Evolutionary conservation across 495 filamentous ascomycete genomes (phyloP).

Genomic region (Geopyxis carbonaria): DNA sequence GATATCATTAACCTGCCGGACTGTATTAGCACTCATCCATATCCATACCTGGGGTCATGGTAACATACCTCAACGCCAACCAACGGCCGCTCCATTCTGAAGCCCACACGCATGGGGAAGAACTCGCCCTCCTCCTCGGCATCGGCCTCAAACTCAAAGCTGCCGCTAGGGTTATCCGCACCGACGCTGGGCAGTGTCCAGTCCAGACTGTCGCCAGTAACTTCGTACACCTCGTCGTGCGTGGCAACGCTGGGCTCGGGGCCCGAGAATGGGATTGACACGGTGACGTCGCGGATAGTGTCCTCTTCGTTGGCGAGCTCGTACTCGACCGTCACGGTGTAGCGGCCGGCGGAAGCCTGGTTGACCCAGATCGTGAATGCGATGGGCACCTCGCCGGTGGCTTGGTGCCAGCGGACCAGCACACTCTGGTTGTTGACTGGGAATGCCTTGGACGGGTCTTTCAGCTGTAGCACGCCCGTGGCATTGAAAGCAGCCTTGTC

Average conservation of each 20-base stretch:
- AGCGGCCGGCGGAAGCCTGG: constrained; percentile 53
- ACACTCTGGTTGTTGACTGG: constrained; percentile 79
- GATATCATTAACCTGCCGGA: constrained; percentile 59
- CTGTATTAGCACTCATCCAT: constrained; percentile 12
- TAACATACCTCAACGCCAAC: constrained; percentile 72
- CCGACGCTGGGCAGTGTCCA: constrained; percentile 78
- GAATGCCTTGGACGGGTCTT: constrained; percentile 69
- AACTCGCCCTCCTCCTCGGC: constrained; percentile 75
- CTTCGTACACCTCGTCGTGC: constrained; percentile 87
- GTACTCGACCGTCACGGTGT: constrained; percentile 80
- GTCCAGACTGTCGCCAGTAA: constrained; percentile 79
- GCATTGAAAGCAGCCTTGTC: constrained; percentile 69
- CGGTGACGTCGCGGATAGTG: constrained; percentile 61
- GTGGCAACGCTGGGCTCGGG: constrained; percentile 76
- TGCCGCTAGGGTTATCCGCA: constrained; percentile 60
- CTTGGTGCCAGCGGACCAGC: constrained; percentile 72
- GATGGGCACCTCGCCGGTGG: constrained; percentile 60
- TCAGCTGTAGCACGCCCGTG: constrained; percentile 64
- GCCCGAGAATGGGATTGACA: constrained; percentile 67
- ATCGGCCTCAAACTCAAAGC: constrained; percentile 85
- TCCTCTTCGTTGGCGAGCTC: constrained; percentile 63
- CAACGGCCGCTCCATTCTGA: constrained; percentile 71
- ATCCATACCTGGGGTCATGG: not conserved
- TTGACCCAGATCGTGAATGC: constrained; percentile 94
- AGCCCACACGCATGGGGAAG: constrained; percentile 88